These are phyloP conservation scores for Kodamaea sagamina DNA, from an alignment of 805 yeast species.

Conservation along the genomic window DNA sequence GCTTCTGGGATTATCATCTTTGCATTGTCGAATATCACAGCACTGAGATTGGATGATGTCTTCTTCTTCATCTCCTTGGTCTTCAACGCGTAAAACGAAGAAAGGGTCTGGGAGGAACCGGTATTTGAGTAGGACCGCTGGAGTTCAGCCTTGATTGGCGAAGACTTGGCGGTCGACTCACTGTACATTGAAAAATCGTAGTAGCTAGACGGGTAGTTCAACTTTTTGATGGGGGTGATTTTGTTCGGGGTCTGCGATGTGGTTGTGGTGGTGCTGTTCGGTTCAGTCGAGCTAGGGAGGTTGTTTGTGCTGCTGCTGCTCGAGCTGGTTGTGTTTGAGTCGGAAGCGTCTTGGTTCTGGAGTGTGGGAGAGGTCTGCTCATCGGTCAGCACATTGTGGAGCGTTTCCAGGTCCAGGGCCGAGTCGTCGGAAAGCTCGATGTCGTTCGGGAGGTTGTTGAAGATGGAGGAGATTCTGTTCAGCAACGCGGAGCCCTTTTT, in stretches of 20 bases:
- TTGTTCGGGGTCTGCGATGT: neutral
- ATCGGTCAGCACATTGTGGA: constrained; percentile 14
- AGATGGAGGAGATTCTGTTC: constrained; percentile 39
- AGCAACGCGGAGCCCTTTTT: constrained; percentile 12
- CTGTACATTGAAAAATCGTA: constrained; percentile 26
- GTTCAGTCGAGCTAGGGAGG: neutral
- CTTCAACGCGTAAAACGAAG: constrained; percentile 28
- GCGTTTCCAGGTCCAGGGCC: constrained; percentile 43
- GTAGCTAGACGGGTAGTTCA: constrained; percentile 13
- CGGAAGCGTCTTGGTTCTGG: neutral
- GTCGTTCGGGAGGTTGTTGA: constrained; percentile 49
- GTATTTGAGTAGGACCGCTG: constrained; percentile 14
- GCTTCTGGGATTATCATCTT: constrained; percentile 32
- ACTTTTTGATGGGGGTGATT: constrained; percentile 6
- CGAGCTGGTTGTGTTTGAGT: constrained; percentile 4
- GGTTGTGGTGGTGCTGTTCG: neutral
- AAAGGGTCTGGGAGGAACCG: constrained; percentile 25
- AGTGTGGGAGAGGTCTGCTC: neutral
- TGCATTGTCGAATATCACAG: constrained; percentile 41
- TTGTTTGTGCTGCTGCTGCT: constrained; percentile 2
- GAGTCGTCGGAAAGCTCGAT: constrained; percentile 48
- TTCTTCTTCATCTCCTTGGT: constrained; percentile 28
- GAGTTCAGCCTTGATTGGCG: constrained; percentile 31
- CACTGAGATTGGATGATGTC: constrained; percentile 33
- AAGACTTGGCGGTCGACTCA: constrained; percentile 28